Conservation (phyloP, 2,329 filamentous ascomycete genomes). For the Ampelomyces quisqualis region DNA sequence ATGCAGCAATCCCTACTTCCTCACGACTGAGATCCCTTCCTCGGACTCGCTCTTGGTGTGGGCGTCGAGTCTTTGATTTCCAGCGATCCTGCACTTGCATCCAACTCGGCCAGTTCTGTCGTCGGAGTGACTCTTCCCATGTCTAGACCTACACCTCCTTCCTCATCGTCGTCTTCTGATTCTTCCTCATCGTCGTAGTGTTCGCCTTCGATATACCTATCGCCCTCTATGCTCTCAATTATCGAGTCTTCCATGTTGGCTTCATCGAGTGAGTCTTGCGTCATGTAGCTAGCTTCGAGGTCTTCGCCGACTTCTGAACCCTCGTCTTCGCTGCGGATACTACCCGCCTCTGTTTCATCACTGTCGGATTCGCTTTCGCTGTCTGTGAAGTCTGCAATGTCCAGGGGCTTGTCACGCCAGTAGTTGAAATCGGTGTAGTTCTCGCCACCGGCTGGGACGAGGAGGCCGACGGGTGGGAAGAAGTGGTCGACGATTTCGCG, state of each 20-base stretch:
- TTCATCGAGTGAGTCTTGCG: slow-evolving; percentile 53
- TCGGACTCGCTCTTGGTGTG: slow-evolving; percentile 20
- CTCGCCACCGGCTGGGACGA: slow-evolving; percentile 87
- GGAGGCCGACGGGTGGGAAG: slow-evolving; percentile 85
- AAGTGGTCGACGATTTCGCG: slow-evolving; percentile 97
- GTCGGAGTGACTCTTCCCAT: slow-evolving; percentile 17
- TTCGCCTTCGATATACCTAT: slow-evolving; percentile 25
- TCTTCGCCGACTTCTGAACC: slow-evolving; percentile 49
- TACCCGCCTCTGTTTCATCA: slow-evolving; percentile 48
- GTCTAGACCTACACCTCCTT: slow-evolving; percentile 18
- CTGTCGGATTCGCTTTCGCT: slow-evolving; percentile 58
- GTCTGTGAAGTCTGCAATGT: slow-evolving; percentile 84
- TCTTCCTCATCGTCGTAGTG: slow-evolving; percentile 26
- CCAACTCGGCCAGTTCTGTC: slow-evolving; percentile 8
- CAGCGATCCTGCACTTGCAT: slow-evolving; percentile 10
- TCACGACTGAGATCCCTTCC: no score
- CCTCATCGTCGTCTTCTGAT: slow-evolving; percentile 27
- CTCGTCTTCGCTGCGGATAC: slow-evolving; percentile 54
- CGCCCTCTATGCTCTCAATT: slow-evolving; percentile 53
- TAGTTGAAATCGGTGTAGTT: slow-evolving; percentile 97
- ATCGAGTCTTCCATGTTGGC: slow-evolving; percentile 50
- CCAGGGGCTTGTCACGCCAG: slow-evolving; percentile 83
- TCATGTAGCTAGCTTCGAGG: slow-evolving; percentile 60
- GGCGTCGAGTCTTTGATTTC: slow-evolving; percentile 22
- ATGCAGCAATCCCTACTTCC: not conserved